Evolutionary conservation across 2,329 filamentous ascomycete genomes (phyloP), one percentile per base, ranked within the genome.

Genomic region (Beauveria scarabaeidicola): DNA sequence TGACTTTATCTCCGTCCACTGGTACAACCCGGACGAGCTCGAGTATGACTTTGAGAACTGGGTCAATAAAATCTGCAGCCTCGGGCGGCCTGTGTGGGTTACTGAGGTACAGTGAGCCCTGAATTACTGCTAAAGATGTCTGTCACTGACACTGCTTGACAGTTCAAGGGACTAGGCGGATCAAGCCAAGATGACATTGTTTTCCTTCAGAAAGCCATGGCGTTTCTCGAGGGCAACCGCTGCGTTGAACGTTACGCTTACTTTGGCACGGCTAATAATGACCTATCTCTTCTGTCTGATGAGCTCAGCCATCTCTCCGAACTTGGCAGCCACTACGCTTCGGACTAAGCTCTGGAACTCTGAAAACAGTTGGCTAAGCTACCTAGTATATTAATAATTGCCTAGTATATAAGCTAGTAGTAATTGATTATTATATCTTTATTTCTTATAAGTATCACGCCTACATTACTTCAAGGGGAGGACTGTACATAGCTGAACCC

Each of bases 1-100:
- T 52, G 75, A 79, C 66, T 75, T 74, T 62, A 63, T 79, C 59
- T 69, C 72, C 63, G 69, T 78, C 40, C 78, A 80, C 64, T 80
- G 77, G 77, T 80, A 80, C 62, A 74, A 75, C 59, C 63, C 66
- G 32, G 69, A 68, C 43, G 64, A 66, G 48, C 68, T 72, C 61
- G 66, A 69, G 8, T 64, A 64, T 3, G 75, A 76, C 67, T 77
- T 80, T 70, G 73, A 78, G 68, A 58, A 66, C 55, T 75, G 78
- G 66, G 66, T 78, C 46, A 58, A 68, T 23, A 65, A 72, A n/a
- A 74, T 76, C 29, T 72, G 73, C 59, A 61, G 61, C 13, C 65
- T 73, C n/a, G 70, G 69, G 25, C 70, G 72, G 59, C 69, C 70
- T n/a, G 66, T 80, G 59, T 80, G 73, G 73, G 67, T 80, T 48